These are phyloP conservation scores for Cytospora piceae DNA, from an alignment of 2,329 filamentous ascomycete genomes.

Conservation along the genomic window DNA sequence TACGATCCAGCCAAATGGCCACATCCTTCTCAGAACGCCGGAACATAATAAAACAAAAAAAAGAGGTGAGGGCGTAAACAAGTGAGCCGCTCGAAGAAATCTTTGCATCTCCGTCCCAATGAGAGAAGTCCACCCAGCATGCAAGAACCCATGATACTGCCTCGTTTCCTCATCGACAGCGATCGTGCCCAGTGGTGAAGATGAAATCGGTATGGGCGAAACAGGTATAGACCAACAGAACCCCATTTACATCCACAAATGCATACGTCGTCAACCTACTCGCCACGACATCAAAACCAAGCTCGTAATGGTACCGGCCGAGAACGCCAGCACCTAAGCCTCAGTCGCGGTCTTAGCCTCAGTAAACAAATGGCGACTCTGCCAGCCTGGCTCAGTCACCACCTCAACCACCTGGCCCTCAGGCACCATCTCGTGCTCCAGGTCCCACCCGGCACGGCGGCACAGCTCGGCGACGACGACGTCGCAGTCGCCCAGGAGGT, in stretches of 20 bases:
- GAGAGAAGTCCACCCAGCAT: not conserved
- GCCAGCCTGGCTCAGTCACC: slow-evolving; percentile 49
- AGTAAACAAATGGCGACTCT: slow-evolving; percentile 49
- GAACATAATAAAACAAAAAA: not conserved
- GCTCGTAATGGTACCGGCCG: not conserved
- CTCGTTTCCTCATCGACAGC: not conserved
- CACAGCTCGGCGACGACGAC: slow-evolving; percentile 86
- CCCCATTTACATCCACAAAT: no score
- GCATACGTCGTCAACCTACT: no score
- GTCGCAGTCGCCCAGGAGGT: slow-evolving; percentile 94
- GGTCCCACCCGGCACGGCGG: slow-evolving; percentile 76
- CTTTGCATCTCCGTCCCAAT: not conserved
- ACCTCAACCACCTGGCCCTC: slow-evolving; percentile 64
- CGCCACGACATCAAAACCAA: not conserved
- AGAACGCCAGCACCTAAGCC: not conserved
- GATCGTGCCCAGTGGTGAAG: not conserved
- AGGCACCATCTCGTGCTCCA: slow-evolving; percentile 84
- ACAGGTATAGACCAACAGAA: not conserved
- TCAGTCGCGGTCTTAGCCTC: slow-evolving; percentile 1
- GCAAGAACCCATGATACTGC: no score
- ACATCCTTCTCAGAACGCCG: not conserved
- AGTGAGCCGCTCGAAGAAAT: not conserved
- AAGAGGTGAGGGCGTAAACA: not conserved
- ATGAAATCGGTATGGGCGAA: not conserved
- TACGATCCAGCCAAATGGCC: not conserved